Conservation (phyloP, 2,329 filamentous ascomycete species). For the Fusarium sublunatum region DNA sequence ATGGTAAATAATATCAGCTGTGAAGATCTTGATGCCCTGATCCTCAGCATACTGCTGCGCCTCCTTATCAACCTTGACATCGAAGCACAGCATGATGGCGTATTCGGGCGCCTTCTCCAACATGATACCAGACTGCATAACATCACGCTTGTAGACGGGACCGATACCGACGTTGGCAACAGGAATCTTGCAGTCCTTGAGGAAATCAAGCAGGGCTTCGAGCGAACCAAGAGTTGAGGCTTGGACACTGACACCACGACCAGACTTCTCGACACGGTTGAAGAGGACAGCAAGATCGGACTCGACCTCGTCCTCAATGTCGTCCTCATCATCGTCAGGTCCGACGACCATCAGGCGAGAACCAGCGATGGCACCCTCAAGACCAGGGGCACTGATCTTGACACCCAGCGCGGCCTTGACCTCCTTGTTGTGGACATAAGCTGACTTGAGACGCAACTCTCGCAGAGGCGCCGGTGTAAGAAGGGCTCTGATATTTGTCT, state of each 20-base stretch:
- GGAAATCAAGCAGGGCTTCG: constrained; percentile 94
- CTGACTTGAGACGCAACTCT: constrained; percentile 93
- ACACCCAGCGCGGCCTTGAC: constrained; percentile 98
- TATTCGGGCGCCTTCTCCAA: constrained; percentile 93
- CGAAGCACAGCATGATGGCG: constrained; percentile 99
- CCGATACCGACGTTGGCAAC: constrained; percentile 98
- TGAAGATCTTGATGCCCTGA: constrained; percentile 96
- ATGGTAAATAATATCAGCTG: constrained; percentile 98
- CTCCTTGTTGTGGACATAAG: constrained; percentile 99
- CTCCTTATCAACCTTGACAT: constrained; percentile 99
- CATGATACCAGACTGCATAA: constrained; percentile 96
- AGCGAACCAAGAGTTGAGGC: constrained; percentile 97
- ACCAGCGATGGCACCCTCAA: constrained; percentile 95
- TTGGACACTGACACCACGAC: constrained; percentile 95
- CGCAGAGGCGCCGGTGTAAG: constrained; percentile 93
- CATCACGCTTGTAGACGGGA: constrained; percentile 96
- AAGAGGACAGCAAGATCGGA: constrained; percentile 91
- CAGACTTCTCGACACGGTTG: constrained; percentile 89
- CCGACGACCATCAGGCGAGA: constrained; percentile 95
- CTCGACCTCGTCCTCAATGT: constrained; percentile 96
- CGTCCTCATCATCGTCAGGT: constrained; percentile 94
- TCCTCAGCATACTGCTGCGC: constrained; percentile 91
- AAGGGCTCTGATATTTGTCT: constrained; percentile 93
- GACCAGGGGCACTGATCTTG: constrained; percentile 96
- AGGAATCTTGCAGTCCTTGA: constrained; percentile 95